phyloP scores from a whole-genome alignment of 1,284 basidiomycete species.

The Cutaneotrichosporon mucoides region DNA sequence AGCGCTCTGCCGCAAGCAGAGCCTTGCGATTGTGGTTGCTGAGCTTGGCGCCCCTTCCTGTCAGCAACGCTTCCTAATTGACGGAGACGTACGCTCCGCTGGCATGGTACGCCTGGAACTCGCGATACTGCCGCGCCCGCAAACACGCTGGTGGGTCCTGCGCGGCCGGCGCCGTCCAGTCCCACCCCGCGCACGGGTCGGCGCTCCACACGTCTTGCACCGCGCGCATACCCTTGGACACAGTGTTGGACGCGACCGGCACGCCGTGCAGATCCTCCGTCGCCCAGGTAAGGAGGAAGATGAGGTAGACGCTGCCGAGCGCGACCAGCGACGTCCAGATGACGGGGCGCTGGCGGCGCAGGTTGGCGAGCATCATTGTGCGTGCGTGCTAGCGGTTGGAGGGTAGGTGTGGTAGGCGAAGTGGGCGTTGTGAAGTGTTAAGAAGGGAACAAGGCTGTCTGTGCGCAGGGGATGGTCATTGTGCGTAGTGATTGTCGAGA shows the following conservation, averaged over 20 bases:
- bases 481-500: too few relatives aligned
- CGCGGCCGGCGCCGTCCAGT: background rate
- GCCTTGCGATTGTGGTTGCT: slow-evolving; percentile 4
- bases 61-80: background rate
- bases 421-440: too few relatives aligned
- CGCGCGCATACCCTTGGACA: too few relatives aligned
- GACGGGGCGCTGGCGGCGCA: too few relatives aligned
- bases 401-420: too few relatives aligned
- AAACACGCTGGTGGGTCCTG: slow-evolving; percentile 32
- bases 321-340: background rate
- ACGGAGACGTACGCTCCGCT: background rate
- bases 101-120: slow-evolving; percentile 25
- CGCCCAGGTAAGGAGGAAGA: background rate
- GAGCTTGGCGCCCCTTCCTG: slow-evolving; percentile 1
- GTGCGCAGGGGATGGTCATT: too few relatives aligned
- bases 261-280: background rate
- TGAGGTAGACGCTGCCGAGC: background rate
- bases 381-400: too few relatives aligned
- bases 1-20: slow-evolving; percentile 24
- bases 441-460: too few relatives aligned
- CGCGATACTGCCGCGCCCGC: slow-evolving; percentile 35
- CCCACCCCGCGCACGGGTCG: slow-evolving; percentile 4
- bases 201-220: background rate
- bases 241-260: background rate
- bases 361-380: too few relatives aligned